Conservation (phyloP, 2,329 filamentous ascomycete species). For the Pyricularia sp. region DNA sequence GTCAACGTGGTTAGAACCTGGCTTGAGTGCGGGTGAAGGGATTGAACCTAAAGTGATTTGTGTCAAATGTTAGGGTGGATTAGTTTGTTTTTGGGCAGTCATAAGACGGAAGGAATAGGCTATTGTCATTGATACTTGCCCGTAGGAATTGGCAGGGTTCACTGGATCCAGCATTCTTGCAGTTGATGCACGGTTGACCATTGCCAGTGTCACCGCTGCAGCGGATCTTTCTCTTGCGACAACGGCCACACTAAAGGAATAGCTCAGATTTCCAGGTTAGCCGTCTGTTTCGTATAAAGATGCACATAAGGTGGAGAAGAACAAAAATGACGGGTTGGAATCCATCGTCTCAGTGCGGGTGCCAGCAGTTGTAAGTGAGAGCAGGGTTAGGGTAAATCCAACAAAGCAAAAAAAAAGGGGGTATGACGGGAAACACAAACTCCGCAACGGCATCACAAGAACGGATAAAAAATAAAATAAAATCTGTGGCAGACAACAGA, state of each 20-base stretch:
- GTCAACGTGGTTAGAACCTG: neutral
- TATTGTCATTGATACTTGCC: constrained; percentile 50
- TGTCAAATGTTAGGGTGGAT: neutral
- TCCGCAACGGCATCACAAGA: neutral
- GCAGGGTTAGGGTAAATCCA: neutral
- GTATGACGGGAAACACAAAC: neutral
- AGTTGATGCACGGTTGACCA: constrained; percentile 74
- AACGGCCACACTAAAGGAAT: constrained; percentile 65
- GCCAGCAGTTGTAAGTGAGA: neutral
- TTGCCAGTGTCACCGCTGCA: constrained; percentile 79
- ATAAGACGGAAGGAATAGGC: too few species aligned
- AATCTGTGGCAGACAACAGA: neutral
- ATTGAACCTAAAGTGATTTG: neutral
- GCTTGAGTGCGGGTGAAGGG: neutral
- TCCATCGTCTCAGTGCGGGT: neutral
- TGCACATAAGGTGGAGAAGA: neutral
- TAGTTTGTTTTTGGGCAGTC: neutral
- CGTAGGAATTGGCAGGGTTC: constrained; percentile 71
- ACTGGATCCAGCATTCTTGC: constrained; percentile 57
- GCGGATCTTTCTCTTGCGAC: constrained; percentile 87
- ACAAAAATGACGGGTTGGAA: neutral
- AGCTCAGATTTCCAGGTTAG: neutral
- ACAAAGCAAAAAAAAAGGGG: neutral
- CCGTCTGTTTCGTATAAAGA: neutral
- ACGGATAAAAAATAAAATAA: neutral